Base-by-base conservation (phyloP, 345 rosid species). In the Populus pruinosa region DNA sequence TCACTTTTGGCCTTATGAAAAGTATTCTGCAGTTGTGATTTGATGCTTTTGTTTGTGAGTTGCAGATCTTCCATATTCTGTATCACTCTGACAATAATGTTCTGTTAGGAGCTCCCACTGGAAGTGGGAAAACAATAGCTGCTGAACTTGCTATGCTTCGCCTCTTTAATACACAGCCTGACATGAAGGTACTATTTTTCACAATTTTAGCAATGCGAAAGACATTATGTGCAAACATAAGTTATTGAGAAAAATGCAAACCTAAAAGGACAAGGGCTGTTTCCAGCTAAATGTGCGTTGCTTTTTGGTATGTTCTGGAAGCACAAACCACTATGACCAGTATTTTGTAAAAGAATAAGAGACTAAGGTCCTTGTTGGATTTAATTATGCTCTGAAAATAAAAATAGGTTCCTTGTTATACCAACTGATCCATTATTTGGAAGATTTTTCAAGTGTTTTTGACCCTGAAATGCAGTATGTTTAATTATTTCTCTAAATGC, bases 61-160 rank as follows among this genome's bases (percentile, higher is more conserved):
- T 83, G 86, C 93, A 95, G 99, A 87, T 82, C 41, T 95, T 95
- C 78, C 99, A 95, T 87, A 89, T 89, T 47, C 87, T 95, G 72
- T 92, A 92, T 85, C 98, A 95, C 86, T 89, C 96, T 73, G 97
- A 95, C 87, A 88, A 87, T 81, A 93, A 92, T 86, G 96, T 93
- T 77, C 91, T 95, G 69, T 86, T 95, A 69, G 99, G 99, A 85
- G 98, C 99, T 81, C 99, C 99, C 25, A 93, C 99, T 69, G 99
- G 99, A 79, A 95, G 98, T 87, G 99, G 99, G 76, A 93, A 95
- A 87, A 95, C 99, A 31, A 93, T 95, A 77, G 90, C 99, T 76
- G 98, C 99, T 76, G 99, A 95, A 87, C 98, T 95, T 80, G 98
- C 99, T 77, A 95, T 95, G 97, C 88, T 95, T 77, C 97, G 83